Conservation (phyloP, 352 stramenopile genomes). For the Blastocystis sp. region DNA sequence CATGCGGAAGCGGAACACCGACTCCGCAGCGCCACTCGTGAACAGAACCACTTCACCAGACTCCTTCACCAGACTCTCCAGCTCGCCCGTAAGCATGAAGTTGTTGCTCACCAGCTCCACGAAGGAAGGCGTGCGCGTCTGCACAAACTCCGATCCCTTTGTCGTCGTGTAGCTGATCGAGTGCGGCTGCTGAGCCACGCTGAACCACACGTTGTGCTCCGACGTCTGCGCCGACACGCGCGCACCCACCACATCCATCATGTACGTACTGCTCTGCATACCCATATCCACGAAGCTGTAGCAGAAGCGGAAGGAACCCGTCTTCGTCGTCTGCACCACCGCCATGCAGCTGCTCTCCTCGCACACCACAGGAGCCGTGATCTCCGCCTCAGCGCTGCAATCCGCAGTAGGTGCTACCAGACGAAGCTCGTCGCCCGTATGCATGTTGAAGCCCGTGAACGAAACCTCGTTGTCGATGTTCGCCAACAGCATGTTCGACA, state of each 20-base stretch:
- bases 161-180: slow-evolving; percentile 26
- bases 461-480: not conserved
- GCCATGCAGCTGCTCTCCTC: not conserved
- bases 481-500: not conserved
- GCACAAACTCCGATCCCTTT: not conserved
- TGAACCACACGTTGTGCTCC: slow-evolving; percentile 51
- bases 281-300: slow-evolving; percentile 19
- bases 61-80: not conserved
- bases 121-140: not conserved
- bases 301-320: slow-evolving; percentile 34
- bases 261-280: not conserved
- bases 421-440: not conserved
- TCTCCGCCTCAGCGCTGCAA: not conserved
- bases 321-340: not conserved
- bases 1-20: not conserved
- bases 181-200: slow-evolving; percentile 7
- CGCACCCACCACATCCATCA: not conserved
- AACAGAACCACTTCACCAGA: not conserved
- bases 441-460: not conserved
- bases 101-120: slow-evolving; percentile 1
- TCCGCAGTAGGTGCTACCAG: not conserved
- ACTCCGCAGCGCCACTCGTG: not conserved
- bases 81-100: not conserved
- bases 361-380: not conserved
- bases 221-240: not conserved